phyloP scores from a whole-genome alignment of 805 yeast species.

The Metschnikowia arizonensis region DNA sequence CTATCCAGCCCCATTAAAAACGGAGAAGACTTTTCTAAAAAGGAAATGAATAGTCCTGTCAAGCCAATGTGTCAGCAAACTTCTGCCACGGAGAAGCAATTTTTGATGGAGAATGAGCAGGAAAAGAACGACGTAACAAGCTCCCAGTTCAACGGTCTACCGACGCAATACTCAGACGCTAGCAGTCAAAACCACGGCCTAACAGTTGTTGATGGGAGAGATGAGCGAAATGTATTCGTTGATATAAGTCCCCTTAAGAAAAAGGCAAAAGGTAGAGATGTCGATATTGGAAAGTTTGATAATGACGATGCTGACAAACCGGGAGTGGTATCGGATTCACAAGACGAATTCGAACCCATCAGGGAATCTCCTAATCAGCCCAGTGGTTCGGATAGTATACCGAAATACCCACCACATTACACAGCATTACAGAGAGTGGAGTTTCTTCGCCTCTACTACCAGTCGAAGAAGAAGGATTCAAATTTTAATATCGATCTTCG shows the following conservation, averaged over 20 bases:
- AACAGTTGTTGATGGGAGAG: neutral
- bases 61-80: neutral
- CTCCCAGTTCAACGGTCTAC: constrained; percentile 19
- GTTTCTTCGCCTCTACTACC: constrained; percentile 25
- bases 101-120: constrained; percentile 1
- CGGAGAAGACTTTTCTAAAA: neutral
- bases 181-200: constrained; percentile 9
- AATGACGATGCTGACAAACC: neutral
- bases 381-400: neutral
- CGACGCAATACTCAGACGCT: constrained; percentile 21
- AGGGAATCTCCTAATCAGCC: neutral
- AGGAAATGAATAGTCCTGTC: neutral
- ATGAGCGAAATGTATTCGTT: constrained; percentile 1
- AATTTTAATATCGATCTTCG: constrained; percentile 23
- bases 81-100: neutral
- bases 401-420: constrained; percentile 14
- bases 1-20: constrained; percentile 17
- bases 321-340: constrained; percentile 17
- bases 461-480: constrained; percentile 20
- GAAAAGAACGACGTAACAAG: constrained; percentile 13
- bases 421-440: constrained; percentile 35
- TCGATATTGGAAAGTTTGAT: constrained; percentile 1
- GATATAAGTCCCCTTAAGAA: constrained; percentile 2
- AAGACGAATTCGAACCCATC: constrained; percentile 20
- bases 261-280: neutral